Evolutionary conservation across 1,284 basidiomycete genomes (phyloP).

Genomic region (Ganoderma meredithae): DNA sequence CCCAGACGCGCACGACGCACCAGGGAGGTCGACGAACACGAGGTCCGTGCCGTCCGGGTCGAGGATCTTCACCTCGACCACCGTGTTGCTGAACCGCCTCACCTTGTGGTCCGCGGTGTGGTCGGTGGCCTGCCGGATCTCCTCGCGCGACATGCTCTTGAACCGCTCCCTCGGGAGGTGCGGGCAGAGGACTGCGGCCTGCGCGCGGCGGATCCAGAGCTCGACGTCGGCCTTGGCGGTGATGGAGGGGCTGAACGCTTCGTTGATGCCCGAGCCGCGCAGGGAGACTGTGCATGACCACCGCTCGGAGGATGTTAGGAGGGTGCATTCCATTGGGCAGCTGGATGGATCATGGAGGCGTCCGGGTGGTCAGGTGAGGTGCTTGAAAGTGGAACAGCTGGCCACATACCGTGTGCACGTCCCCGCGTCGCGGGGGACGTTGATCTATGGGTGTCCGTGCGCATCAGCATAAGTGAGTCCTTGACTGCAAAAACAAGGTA

Average conservation of each 20-base stretch:
- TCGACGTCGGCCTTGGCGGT: slow-evolving; percentile 37
- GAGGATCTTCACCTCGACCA: slow-evolving; percentile 40
- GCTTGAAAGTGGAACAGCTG: not conserved
- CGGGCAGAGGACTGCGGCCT: slow-evolving; percentile 41
- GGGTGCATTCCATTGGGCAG: slow-evolving; percentile 38
- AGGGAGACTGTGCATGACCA: slow-evolving; percentile 45
- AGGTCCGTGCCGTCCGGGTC: slow-evolving; percentile 53
- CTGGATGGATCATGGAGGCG: slow-evolving; percentile 22
- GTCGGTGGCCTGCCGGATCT: slow-evolving; percentile 27
- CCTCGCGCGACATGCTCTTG: slow-evolving; percentile 27
- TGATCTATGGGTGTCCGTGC: slow-evolving; percentile 49
- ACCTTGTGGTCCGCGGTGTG: slow-evolving; percentile 16
- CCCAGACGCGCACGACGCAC: slow-evolving; percentile 30
- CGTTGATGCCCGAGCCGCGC: slow-evolving; percentile 18
- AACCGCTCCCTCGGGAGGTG: slow-evolving; percentile 25
- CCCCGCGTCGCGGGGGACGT: slow-evolving; percentile 63
- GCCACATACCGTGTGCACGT: slow-evolving; percentile 60
- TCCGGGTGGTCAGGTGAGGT: not conserved
- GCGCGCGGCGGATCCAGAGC: slow-evolving; percentile 41
- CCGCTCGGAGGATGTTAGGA: slow-evolving; percentile 22
- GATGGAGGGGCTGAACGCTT: slow-evolving; percentile 36
- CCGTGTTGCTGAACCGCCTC: slow-evolving; percentile 37
- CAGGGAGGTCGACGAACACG: slow-evolving; percentile 63
- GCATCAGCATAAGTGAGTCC: no score
- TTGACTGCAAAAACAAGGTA: not conserved